A percentile compares a stretch with the other conserved stretches of the same genome.
Conservation (phyloP, 1,139 yeast species). For the Suzukiozyma palmioleophila region DNA sequence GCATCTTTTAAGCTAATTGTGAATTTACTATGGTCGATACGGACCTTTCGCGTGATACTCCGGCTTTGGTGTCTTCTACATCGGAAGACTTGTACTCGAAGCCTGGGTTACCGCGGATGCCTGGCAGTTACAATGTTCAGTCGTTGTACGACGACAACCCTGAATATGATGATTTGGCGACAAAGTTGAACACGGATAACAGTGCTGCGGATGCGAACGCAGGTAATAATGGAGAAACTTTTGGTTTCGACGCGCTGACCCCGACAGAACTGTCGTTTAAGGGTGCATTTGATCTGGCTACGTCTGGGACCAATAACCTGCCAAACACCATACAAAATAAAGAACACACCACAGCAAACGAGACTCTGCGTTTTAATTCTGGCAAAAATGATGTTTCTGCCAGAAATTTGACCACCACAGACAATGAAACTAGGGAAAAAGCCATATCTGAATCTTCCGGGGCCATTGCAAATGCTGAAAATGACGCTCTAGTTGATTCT, state of each 20-base stretch:
- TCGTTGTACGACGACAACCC: constrained; percentile 33
- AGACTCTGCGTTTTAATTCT: too few relatives aligned
- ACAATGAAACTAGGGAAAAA: too few relatives aligned
- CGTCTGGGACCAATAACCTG: too few relatives aligned
- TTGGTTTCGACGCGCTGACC: not conserved
- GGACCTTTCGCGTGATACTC: not conserved
- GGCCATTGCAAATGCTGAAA: too few relatives aligned
- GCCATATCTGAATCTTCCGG: too few relatives aligned
- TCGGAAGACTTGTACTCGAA: not conserved
- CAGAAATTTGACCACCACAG: too few relatives aligned
- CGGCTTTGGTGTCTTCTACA: not conserved
- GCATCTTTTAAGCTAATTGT: not conserved
- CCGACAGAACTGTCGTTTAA: not conserved
- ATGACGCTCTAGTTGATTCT: too few relatives aligned
- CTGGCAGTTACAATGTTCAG: constrained; percentile 57
- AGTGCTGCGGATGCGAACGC: not conserved
- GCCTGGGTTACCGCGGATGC: constrained; percentile 48
- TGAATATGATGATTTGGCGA: constrained; percentile 15
- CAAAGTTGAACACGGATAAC: constrained; percentile 6
- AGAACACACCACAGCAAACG: too few relatives aligned
- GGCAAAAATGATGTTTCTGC: too few relatives aligned
- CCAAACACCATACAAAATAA: too few relatives aligned
- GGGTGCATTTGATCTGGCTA: too few relatives aligned
- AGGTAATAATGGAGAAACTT: not conserved
- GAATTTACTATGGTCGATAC: not conserved